Base-by-base conservation (phyloP, 2,329 filamentous ascomycete species). In the Purpureocillium takamizusanense region DNA sequence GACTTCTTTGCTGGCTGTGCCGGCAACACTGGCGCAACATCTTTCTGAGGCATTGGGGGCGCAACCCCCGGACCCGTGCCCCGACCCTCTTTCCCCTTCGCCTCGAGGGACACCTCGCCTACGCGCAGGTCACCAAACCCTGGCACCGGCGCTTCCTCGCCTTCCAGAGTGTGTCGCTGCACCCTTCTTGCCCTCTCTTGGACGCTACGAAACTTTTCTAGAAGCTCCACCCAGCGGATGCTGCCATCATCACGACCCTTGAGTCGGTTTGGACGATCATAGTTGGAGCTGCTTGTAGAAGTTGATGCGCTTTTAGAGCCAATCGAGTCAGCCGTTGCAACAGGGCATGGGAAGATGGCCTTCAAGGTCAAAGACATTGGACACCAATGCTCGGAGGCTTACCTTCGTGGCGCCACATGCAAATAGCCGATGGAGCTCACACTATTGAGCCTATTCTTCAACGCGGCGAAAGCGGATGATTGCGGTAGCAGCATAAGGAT, bases 401-500 rank as follows among this genome's bases (percentile, higher is more conserved):
- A 92, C 86, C 76, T 74, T 74, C 86, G 66, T 38, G 74, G 84
- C 45, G 82, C 81, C 48, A 85, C 83, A 56, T 97, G 90, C 44
- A 98, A 69, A 60, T 95, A 94, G 32, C 90, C 92, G 57, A 98
- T 97, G 37, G 92, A 89, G 66, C 86, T 94, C 49, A 98, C 92
- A 61, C 86, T 95, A 62, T 97, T 97, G 36, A 98, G 74, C 31
- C 92, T 81, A 56, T 98, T 98, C 59, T 95, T 97, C 41, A 98
- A 70, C 3, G 92, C 90, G 21, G 89, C 92, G 63, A 98, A 98
- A 8, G 92, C 94, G 21, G 88, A 94, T 13, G 90, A 97, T 63
- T 98, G 92, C 0, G 92, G 92, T n/a, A 98, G 74, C 14, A 98
- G 81, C 92, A 98, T 98, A 39, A 98, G 71, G 33, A 98, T 76